Conservation (phyloP, 1,284 basidiomycete genomes). For the Neonothopanus nambi region DNA sequence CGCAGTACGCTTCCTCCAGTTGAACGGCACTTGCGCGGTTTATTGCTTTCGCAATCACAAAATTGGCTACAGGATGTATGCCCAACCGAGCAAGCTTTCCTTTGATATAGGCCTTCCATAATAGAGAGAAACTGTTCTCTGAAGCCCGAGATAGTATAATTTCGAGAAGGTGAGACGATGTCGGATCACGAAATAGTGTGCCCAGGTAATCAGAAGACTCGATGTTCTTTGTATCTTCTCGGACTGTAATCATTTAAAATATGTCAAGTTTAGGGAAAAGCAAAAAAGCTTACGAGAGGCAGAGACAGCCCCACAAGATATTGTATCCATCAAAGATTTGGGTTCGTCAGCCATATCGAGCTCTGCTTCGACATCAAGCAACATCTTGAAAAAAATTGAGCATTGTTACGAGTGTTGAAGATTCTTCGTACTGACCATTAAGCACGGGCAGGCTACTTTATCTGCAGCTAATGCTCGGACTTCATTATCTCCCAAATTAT, state of each 20-base stretch:
- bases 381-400: conserved; percentile 53
- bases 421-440: conserved; percentile 62
- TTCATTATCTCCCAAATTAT: conserved; percentile 68
- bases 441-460: conserved; percentile 78
- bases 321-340: conserved; percentile 79
- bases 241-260: conserved; percentile 28
- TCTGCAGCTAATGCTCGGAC: conserved; percentile 80
- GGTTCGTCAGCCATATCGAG: conserved; percentile 56
- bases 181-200: conserved; percentile 80
- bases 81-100: conserved; percentile 73
- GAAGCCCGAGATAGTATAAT: conserved; percentile 69
- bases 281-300: conserved; percentile 49
- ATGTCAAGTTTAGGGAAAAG: conserved; percentile 9
- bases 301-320: conserved; percentile 81
- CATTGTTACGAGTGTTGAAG: background rate
- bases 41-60: conserved; percentile 81
- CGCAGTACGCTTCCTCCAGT: conserved; percentile 42
- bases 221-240: conserved; percentile 32
- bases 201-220: conserved; percentile 74
- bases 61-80: conserved; percentile 88
- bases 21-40: conserved; percentile 56
- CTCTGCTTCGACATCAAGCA: conserved; percentile 78
- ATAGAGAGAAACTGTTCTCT: conserved; percentile 54
- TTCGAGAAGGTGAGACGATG: conserved; percentile 87
- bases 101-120: conserved; percentile 81